Percentiles rank a stretch among this genome's conserved stretches.
These are phyloP conservation scores for Pyrus hybrid DNA, from an alignment of 331 rosid species.

Conservation along the genomic window DNA sequence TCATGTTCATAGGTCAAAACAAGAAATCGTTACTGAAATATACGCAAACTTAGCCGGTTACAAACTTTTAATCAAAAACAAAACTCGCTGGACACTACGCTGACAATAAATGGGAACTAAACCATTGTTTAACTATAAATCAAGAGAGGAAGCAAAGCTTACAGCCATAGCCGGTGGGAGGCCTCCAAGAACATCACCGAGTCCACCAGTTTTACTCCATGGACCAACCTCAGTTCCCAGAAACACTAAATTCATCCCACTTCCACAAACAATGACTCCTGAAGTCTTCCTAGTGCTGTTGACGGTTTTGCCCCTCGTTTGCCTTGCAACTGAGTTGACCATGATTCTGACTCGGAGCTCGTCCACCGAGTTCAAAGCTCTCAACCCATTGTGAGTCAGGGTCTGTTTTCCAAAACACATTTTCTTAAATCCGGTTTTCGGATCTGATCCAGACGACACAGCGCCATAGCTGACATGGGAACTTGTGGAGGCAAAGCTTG, in stretches of 20 bases:
- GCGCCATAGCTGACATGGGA: constrained; percentile 14
- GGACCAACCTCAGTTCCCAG: constrained; percentile 60
- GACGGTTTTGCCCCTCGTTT: constrained; percentile 18
- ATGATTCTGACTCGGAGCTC: constrained; percentile 22
- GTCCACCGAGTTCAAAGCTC: constrained; percentile 44
- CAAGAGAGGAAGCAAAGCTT: constrained; percentile 14
- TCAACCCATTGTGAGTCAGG: constrained; percentile 37
- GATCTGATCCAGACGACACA: constrained; percentile 18
- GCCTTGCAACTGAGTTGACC: constrained; percentile 7
- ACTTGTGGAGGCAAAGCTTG: constrained; percentile 35
- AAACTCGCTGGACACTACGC: background rate
- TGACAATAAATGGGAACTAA: background rate
- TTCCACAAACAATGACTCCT: constrained; percentile 38
- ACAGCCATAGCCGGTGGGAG: constrained; percentile 80
- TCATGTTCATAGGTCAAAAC: no score
- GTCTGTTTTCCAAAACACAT: constrained; percentile 24
- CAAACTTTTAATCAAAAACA: background rate
- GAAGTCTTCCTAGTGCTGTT: constrained; percentile 9
- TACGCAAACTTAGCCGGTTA: background rate
- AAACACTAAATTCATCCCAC: constrained; percentile 51
- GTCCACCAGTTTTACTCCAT: constrained; percentile 84
- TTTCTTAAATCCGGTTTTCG: constrained; percentile 20
- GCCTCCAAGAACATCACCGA: constrained; percentile 82
- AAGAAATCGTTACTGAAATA: background rate
- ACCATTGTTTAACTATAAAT: background rate